phyloP scores from a whole-genome alignment of 2,329 filamentous ascomycete species.

The Fusarium continuum region DNA sequence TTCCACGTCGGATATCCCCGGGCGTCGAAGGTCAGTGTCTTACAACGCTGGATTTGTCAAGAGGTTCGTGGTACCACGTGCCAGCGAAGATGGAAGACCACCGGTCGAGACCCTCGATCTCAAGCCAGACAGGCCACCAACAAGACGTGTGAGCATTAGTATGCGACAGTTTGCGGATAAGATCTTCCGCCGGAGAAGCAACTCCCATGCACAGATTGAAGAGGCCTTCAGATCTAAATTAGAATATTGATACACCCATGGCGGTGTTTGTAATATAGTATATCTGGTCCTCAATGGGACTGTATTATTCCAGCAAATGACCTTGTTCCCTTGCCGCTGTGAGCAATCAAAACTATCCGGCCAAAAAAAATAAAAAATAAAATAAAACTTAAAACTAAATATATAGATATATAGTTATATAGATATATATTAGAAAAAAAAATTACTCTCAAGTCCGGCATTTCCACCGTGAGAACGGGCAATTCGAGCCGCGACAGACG shows the following conservation, averaged over 20 bases:
- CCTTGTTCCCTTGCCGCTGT: background rate
- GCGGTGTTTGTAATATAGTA: constrained; percentile 34
- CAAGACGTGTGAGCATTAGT: constrained; percentile 43
- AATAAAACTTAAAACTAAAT: too few species aligned
- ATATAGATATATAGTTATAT: too few species aligned
- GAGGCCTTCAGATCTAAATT: constrained; percentile 37
- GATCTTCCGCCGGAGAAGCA: constrained; percentile 44
- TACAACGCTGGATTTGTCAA: constrained; percentile 39
- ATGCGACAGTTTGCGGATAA: constrained; percentile 43
- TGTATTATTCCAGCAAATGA: background rate
- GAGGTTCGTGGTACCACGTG: constrained; percentile 38
- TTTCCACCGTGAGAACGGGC: background rate
- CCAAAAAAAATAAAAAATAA: too few species aligned
- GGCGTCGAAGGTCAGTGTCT: constrained; percentile 41
- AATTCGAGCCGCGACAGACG: constrained; percentile 20
- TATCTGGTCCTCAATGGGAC: constrained; percentile 15
- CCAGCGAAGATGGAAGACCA: constrained; percentile 40
- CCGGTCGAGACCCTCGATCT: constrained; percentile 31
- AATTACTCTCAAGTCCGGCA: background rate
- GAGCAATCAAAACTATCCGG: background rate
- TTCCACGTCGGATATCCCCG: constrained; percentile 29
- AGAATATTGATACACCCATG: constrained; percentile 38
- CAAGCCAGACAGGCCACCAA: constrained; percentile 35
- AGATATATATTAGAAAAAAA: too few species aligned
- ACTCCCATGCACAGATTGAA: constrained; percentile 41